Evolutionary conservation across 306 rosid species (phyloP), one percentile per base, ranked within the genome.

Genomic region (Leucaena leucocephala): DNA sequence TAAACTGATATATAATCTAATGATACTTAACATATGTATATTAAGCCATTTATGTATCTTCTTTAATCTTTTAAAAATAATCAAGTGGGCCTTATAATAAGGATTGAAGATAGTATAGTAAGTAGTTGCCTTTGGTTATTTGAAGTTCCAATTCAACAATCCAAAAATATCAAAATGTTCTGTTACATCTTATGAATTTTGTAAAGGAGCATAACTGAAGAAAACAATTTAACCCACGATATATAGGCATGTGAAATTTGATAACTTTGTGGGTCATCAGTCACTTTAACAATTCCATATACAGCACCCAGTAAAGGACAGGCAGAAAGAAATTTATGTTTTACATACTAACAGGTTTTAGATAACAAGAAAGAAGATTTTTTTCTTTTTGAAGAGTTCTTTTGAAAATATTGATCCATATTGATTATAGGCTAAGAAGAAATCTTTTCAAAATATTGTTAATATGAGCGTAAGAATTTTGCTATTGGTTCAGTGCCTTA

Each of bases 401-500:
- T n/a, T 79, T 8, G 68, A 50, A 79, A 27, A 39, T 75, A 19
- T 71, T 39, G 76, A 82, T 74, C 50, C 19, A 39, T 75, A 19
- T 71, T 39, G 76, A 82, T 74, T 57, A 75, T 19, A 63, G 43
- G 49, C 74, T 79, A 74, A 34, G 6, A 22, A 19, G 55, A 27
- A 27, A 27, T 22, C 22, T 65, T 22, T 81, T 8, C 67, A 50
- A 78, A 50, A 22, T 66, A 59, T 21, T 4, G 46, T 5, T 52
- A 74, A 84, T 42, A 72, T 38, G 66, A 38, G 40, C 70, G 1
- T 85, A 76, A 90, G 89, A 82, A 38, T 86, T 90, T 77, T 90
- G 92, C 72, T 88, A 83, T 80, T 88, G 95, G 82, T 71, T 85
- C 75, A 90, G 48, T 27, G 88, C 89, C 82, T 83, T 88, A 36